Base-by-base conservation (phyloP, 495 filamentous ascomycete genomes). In the Hypoxylon trugodes region DNA sequence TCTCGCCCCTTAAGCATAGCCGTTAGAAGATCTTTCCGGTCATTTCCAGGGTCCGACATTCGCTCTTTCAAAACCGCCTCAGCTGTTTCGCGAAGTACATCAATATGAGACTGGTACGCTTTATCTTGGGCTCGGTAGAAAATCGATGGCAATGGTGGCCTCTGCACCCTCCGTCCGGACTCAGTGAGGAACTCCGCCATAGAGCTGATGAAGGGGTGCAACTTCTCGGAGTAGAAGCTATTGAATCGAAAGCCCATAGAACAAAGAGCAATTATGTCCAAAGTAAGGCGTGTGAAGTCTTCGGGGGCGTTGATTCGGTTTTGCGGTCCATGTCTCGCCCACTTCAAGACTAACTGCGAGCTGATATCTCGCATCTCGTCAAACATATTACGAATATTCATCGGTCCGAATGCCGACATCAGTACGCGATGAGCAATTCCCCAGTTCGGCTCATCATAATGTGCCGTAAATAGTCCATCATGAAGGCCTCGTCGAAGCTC, bases 161-260 rank as follows among this genome's bases (percentile, higher is more conserved):
- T 73, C 19, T 72, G 68, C n/a, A 78, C 32, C 30, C 86, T 74
- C 22, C 69, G 56, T n/a, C 77, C 80, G 6, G 79, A 77, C 40
- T 82, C 84, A 3, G 66, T 10, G 10, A 91, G 74, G 12, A 84
- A 73, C 5, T 74, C 78, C 9, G 62, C 68, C 84, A 90, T 86
- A 1, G 84, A 77, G 25, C 79, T 63, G 16, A 89, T 73, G 49
- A 89, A 89, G 1, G 85, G 83, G 68, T 88, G 85, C 60, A 82
- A 61, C 0, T 81, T 74, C 8, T 88, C 83, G 2, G 74, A 74
- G 58, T 90, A 89, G 71, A 87, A 90, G 1, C 80, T 84, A 60
- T 90, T 90, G 77, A 90, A 90, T 9, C 88, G 81, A 13, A 74
- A 84, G 30, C 82, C 85, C 87, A 91, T 89, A 0, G 87, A 74